These are phyloP conservation scores for Margaritispora aquatica DNA, from an alignment of 495 filamentous ascomycete genomes.

Conservation along the genomic window DNA sequence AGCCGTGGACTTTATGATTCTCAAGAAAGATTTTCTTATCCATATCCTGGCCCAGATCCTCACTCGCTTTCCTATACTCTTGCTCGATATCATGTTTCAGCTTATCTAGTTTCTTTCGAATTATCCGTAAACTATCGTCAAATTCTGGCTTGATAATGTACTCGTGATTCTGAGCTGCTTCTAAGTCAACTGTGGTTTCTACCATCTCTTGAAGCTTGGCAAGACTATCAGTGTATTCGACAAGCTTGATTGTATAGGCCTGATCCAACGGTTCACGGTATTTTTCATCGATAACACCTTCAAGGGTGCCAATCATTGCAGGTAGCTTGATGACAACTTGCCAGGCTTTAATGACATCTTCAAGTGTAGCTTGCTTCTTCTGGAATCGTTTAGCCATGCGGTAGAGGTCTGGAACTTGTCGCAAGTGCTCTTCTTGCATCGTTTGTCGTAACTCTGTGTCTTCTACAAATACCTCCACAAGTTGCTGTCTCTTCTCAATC, in stretches of 20 bases:
- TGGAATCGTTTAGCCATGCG: slow-evolving; percentile 92
- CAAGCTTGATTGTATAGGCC: slow-evolving; percentile 81
- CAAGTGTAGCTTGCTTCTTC: slow-evolving; percentile 78
- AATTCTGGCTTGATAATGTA: slow-evolving; percentile 99
- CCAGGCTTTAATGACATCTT: slow-evolving; percentile 93
- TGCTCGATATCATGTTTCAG: slow-evolving; percentile 74
- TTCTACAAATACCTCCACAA: slow-evolving; percentile 91
- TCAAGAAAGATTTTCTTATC: slow-evolving; percentile 99
- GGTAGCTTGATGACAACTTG: slow-evolving; percentile 91
- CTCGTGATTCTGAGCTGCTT: slow-evolving; percentile 93
- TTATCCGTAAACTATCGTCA: slow-evolving; percentile 79
- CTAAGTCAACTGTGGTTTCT: slow-evolving; percentile 94
- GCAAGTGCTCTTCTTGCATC: slow-evolving; percentile 96
- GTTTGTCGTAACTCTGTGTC: slow-evolving; percentile 93
- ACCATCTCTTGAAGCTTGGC: slow-evolving; percentile 95
- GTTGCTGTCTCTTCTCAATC: slow-evolving; percentile 85
- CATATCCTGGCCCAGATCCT: slow-evolving; percentile 84
- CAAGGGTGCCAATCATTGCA: slow-evolving; percentile 80
- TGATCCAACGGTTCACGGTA: slow-evolving; percentile 84
- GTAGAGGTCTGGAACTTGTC: slow-evolving; percentile 91
- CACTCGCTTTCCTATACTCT: slow-evolving; percentile 70
- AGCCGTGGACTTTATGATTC: slow-evolving; percentile 91
- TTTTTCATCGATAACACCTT: slow-evolving; percentile 90
- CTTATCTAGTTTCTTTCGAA: slow-evolving; percentile 86
- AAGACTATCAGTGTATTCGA: slow-evolving; percentile 68